Conservation (phyloP, 345 rosid species). For the Citrus inodora region DNA sequence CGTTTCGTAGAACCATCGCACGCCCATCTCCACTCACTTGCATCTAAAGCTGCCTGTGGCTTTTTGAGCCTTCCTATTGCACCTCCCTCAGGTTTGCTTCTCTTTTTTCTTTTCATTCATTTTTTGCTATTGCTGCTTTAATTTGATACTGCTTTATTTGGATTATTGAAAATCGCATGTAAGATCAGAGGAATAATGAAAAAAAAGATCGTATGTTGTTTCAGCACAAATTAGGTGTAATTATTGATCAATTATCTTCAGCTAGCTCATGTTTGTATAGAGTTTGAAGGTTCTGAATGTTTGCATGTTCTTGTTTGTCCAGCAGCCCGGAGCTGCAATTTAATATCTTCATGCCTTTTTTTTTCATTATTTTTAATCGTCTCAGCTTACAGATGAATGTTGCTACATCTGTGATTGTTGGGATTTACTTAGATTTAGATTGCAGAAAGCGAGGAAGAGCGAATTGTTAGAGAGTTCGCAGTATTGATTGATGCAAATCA, state of each 20-base stretch:
- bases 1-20: slow-evolving; percentile 47
- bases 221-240: background rate
- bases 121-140: background rate
- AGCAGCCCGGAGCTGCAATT: background rate
- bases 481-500: slow-evolving; percentile 60
- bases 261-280: background rate
- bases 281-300: background rate
- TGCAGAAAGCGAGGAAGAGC: slow-evolving; percentile 84
- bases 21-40: slow-evolving; percentile 66
- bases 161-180: background rate
- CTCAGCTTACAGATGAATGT: background rate
- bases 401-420: slow-evolving; percentile 17
- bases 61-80: slow-evolving; percentile 76
- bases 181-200: background rate
- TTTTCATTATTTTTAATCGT: no score
- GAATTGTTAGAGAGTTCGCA: slow-evolving; percentile 72
- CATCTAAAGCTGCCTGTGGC: slow-evolving; percentile 61
- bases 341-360: background rate
- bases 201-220: background rate
- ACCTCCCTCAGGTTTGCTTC: slow-evolving; percentile 63
- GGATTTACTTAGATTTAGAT: slow-evolving; percentile 37
- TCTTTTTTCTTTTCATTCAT: background rate
- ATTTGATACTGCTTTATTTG: background rate
- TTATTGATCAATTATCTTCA: background rate
- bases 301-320: background rate